phyloP scores from a whole-genome alignment of 306 rosid genomes.

The Cicer chorassanicum region DNA sequence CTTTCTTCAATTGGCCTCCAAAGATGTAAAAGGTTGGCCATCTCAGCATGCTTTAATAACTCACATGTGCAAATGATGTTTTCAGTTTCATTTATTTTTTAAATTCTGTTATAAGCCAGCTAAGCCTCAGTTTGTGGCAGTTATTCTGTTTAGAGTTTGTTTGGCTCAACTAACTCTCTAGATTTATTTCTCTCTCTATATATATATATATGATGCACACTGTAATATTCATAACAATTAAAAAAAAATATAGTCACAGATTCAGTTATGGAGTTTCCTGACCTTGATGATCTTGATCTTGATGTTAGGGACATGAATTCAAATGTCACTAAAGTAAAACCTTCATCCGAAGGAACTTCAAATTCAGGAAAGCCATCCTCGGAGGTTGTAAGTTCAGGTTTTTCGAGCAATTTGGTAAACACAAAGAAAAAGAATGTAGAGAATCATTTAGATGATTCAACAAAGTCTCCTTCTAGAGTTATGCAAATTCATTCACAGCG shows the following conservation, averaged over 20 bases:
- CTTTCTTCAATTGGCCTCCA: no score
- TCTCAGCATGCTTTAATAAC: no score
- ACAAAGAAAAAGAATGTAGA: constrained; percentile 59
- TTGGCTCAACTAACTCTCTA: neutral
- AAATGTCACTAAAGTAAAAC: constrained; percentile 64
- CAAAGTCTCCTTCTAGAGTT: constrained; percentile 58
- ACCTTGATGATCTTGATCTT: neutral
- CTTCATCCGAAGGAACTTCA: no score
- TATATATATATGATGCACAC: neutral
- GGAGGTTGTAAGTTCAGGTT: no score
- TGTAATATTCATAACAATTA: neutral
- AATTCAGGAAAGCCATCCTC: no score
- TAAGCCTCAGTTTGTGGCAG: constrained; percentile 31
- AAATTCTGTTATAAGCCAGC: neutral
- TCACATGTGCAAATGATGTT: no score
- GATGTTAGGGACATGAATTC: constrained; percentile 47
- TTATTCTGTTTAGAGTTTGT: neutral
- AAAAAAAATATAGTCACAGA: neutral
- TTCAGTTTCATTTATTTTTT: no score
- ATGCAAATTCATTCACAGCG: constrained; percentile 61
- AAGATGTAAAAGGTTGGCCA: no score
- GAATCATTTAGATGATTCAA: constrained; percentile 69
- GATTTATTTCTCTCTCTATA: constrained; percentile 24
- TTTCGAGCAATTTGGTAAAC: constrained; percentile 61
- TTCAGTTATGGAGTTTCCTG: constrained; percentile 1